Percentiles rank a stretch among this genome's conserved stretches.
These are phyloP conservation scores for Backusella circina DNA, from an alignment of 192 early-diverging fungal species.

Conservation along the genomic window DNA sequence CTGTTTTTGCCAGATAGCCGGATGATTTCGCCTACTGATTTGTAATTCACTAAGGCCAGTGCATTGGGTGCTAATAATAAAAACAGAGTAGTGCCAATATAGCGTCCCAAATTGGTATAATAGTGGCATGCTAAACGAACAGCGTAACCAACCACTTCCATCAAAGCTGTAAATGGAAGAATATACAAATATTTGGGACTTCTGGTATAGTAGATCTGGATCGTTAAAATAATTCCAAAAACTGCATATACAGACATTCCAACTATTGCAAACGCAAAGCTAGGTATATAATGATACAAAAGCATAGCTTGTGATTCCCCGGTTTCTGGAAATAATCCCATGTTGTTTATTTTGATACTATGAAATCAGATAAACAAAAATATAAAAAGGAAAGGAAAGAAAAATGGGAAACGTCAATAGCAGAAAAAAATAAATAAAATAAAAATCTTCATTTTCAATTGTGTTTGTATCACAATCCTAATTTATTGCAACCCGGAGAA, in stretches of 20 bases:
- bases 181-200: constrained; percentile 6
- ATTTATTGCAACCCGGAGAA: neutral
- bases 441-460: neutral
- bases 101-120: constrained; percentile 34
- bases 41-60: constrained; percentile 45
- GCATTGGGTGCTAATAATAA: constrained; percentile 46
- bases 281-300: neutral
- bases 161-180: constrained; percentile 26
- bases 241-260: neutral
- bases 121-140: constrained; percentile 34
- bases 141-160: constrained; percentile 38
- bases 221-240: neutral
- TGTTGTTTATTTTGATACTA: neutral
- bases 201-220: neutral
- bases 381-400: neutral
- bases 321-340: neutral
- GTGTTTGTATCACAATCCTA: neutral
- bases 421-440: neutral
- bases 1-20: constrained; percentile 7
- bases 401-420: neutral
- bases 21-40: constrained; percentile 36
- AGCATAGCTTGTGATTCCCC: neutral
- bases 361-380: neutral
- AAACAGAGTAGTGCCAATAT: constrained; percentile 34
- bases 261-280: neutral